Evolutionary conservation across 2,329 filamentous ascomycete genomes (phyloP).

Genomic region (Sclerotinia sclerotiorum): DNA sequence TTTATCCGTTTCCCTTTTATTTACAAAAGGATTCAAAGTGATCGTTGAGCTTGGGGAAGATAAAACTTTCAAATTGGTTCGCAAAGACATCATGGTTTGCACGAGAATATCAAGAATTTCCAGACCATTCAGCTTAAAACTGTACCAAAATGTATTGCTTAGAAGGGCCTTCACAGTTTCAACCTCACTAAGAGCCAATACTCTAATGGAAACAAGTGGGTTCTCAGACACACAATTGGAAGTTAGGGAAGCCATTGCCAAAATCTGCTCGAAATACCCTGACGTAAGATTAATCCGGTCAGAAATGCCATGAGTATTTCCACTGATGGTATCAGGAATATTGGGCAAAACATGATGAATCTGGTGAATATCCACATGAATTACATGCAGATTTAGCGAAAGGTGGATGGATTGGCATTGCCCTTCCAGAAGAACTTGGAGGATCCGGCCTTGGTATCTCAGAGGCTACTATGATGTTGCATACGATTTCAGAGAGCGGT

Average conservation of each 20-base stretch:
- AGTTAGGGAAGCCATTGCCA: constrained; percentile 67
- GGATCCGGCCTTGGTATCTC: constrained; percentile 75
- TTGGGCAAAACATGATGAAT: constrained; percentile 73
- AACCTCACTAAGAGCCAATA: constrained; percentile 30
- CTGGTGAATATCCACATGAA: constrained; percentile 68
- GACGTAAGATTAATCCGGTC: constrained; percentile 45
- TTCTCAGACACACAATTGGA: constrained; percentile 73
- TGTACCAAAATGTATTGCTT: not conserved
- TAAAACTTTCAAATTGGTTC: not conserved
- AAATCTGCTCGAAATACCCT: constrained; percentile 69
- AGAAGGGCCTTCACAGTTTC: constrained; percentile 32
- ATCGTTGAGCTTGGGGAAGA: not conserved
- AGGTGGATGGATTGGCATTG: constrained; percentile 80
- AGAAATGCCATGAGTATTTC: not conserved
- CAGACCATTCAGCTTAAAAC: not conserved
- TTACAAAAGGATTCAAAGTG: not conserved
- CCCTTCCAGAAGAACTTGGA: constrained; percentile 70
- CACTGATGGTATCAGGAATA: constrained; percentile 51
- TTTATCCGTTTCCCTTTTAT: not conserved
- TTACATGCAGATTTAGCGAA: constrained; percentile 73
- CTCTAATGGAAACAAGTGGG: constrained; percentile 68
- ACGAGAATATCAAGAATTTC: not conserved
- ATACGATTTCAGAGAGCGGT: constrained; percentile 73
- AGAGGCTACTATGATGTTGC: constrained; percentile 85
- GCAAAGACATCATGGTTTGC: constrained; percentile 11